These are phyloP conservation scores for Babesia sp. DNA, from an alignment of 169 alveolate species.

Conservation along the genomic window DNA sequence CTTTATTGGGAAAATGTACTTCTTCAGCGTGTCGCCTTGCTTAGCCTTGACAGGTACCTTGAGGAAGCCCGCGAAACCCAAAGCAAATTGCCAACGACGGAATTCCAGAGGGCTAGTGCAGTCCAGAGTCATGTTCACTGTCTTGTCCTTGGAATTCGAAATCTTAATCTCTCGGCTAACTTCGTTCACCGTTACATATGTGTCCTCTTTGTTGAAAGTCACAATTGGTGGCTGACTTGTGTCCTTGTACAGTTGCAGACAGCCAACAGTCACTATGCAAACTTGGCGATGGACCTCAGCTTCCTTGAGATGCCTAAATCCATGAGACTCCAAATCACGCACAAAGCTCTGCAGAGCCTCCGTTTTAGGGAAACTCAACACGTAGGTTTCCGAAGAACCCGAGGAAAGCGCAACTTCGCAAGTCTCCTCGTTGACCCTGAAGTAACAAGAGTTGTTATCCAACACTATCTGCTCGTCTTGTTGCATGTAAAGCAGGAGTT, in stretches of 20 bases:
- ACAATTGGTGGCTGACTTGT: constrained; percentile 69
- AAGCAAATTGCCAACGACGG: constrained; percentile 75
- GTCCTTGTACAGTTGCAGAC: constrained; percentile 62
- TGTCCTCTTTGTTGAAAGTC: constrained; percentile 56
- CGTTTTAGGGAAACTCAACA: constrained; percentile 10
- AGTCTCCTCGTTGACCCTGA: constrained; percentile 27
- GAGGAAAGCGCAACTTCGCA: constrained; percentile 47
- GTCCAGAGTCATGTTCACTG: constrained; percentile 65
- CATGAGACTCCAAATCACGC: constrained; percentile 39
- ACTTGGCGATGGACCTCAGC: constrained; percentile 42
- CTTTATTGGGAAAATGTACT: constrained; percentile 76
- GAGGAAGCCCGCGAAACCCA: constrained; percentile 75
- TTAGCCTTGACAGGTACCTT: constrained; percentile 20
- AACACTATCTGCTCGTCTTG: constrained; percentile 31
- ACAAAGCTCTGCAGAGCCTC: constrained; percentile 8
- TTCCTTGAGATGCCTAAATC: constrained; percentile 12
- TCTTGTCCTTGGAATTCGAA: constrained; percentile 24
- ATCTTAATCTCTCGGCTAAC: constrained; percentile 58
- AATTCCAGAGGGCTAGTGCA: constrained; percentile 70
- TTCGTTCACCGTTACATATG: constrained; percentile 68
- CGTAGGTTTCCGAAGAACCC: constrained; percentile 24
- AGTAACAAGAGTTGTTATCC: neutral
- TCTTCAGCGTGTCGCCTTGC: constrained; percentile 52
- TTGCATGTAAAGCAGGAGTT: constrained; percentile 10
- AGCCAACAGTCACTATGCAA: constrained; percentile 72